Percentiles rank a stretch among this genome's conserved stretches.
These are phyloP conservation scores for Nicotiana rustica DNA, from an alignment of 305 asterid species.

Conservation along the genomic window DNA sequence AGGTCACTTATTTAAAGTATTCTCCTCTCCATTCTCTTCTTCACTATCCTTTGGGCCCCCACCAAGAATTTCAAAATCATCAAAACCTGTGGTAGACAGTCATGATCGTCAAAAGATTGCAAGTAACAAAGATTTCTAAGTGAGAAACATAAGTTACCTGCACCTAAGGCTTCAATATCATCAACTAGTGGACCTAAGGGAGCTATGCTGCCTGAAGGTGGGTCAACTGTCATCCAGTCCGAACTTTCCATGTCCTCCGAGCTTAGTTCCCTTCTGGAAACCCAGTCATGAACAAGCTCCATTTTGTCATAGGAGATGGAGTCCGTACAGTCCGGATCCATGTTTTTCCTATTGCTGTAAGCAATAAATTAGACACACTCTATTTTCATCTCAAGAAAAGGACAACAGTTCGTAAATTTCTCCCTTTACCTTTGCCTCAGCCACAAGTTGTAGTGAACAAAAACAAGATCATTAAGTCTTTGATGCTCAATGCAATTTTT, in stretches of 20 bases:
- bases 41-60: conserved; percentile 63
- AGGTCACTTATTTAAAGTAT: conserved; percentile 28
- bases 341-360: conserved; percentile 50
- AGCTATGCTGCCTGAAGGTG: conserved; percentile 66
- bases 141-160: conserved; percentile 58
- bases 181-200: conserved; percentile 63
- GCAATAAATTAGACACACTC: conserved; percentile 35
- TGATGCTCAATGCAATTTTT: conserved; percentile 78
- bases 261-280: conserved; percentile 55
- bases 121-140: neutral
- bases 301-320: conserved; percentile 70
- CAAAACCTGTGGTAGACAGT: conserved; percentile 63
- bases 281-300: conserved; percentile 76
- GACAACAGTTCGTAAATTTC: neutral
- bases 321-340: conserved; percentile 58
- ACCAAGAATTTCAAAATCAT: conserved; percentile 74
- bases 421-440: conserved; percentile 73
- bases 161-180: conserved; percentile 76
- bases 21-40: conserved; percentile 68
- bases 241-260: conserved; percentile 54
- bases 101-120: conserved; percentile 18
- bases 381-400: conserved; percentile 15
- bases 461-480: conserved; percentile 77
- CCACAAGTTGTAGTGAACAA: conserved; percentile 79
- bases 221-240: conserved; percentile 83